Base-by-base conservation (phyloP, 176 grass and related monocot genomes). In the Oryza meyeriana region DNA sequence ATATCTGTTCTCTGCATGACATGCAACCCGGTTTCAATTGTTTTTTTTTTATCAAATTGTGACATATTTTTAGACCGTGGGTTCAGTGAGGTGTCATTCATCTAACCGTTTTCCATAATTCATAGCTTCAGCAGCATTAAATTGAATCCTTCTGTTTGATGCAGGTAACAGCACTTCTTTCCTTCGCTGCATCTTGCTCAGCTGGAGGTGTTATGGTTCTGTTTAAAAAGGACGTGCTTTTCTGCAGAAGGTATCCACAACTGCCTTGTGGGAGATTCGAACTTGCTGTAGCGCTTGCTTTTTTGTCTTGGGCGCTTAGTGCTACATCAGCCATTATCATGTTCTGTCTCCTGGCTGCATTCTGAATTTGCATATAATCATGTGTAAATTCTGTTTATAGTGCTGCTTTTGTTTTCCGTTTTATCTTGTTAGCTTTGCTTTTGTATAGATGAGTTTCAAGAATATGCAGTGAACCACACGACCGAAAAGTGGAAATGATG, bases 181-280 rank as follows among this genome's bases (percentile, higher is more conserved):
- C 92, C 24, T 91, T 94, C 5, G 88, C 95, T 31, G 95, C 95
- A 34, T 89, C 92, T 63, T 91, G 92, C 84, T 98, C 95, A n/a
- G 86, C 95, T 67, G 90, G 64, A 50, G 95, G 92, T 64, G 90
- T 98, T 6, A 86, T 85, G 41, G 79, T 98, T 85, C 87, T 98
- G 33, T 94, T 98, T 83, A 66, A 76, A 62, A 93, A 40, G 75
- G 95, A 98, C 8, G 81, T 91, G 55, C 68, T 74, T 32, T 98
- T 87, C 71, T 98, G 95, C 84, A 90, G 65, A 93, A 87, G 75
- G 34, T 82, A 83, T 77, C 55, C 85, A 64, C 88, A 89, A 61
- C 83, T 93, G 9, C 88, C 95, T 14, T 98, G 90, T 12, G 86
- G 92, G 24, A 89, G 73, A 66, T 98, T 69, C 61, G 80, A 89